Evolutionary conservation across 2,329 filamentous ascomycete genomes (phyloP).

Genomic region (Rutstroemia sp.): DNA sequence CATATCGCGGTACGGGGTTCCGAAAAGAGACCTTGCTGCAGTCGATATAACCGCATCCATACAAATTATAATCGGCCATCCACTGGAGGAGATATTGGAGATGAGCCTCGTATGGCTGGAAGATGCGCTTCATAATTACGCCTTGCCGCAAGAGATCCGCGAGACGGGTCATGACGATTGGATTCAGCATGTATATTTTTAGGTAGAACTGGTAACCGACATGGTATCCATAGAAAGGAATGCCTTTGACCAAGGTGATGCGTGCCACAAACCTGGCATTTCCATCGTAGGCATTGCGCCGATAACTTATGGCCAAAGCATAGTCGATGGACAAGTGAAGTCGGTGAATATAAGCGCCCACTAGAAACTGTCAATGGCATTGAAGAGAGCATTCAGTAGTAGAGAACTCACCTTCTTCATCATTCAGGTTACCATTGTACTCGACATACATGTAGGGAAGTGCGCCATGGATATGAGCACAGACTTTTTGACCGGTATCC

Average conservation of each 20-base stretch:
- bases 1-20: constrained; percentile 62
- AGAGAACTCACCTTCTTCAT: constrained; percentile 54
- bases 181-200: constrained; percentile 92
- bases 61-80: constrained; percentile 98
- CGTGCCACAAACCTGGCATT: constrained; percentile 74
- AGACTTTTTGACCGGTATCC: constrained; percentile 91
- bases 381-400: background rate
- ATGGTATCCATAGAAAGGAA: constrained; percentile 93
- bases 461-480: constrained; percentile 89
- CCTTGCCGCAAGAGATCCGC: constrained; percentile 84
- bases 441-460: constrained; percentile 95
- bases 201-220: constrained; percentile 87
- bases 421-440: constrained; percentile 63
- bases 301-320: constrained; percentile 79
- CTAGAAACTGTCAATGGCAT: constrained; percentile 35
- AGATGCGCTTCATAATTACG: constrained; percentile 70
- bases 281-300: constrained; percentile 63
- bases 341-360: constrained; percentile 66
- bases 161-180: constrained; percentile 76
- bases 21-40: constrained; percentile 66
- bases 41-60: constrained; percentile 84
- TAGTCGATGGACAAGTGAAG: constrained; percentile 86
- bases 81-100: constrained; percentile 89
- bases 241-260: constrained; percentile 84
- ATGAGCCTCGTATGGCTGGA: constrained; percentile 93